These are phyloP conservation scores for Talaromyces amestolkiae DNA, from an alignment of 2,329 filamentous ascomycete species.

Conservation along the genomic window DNA sequence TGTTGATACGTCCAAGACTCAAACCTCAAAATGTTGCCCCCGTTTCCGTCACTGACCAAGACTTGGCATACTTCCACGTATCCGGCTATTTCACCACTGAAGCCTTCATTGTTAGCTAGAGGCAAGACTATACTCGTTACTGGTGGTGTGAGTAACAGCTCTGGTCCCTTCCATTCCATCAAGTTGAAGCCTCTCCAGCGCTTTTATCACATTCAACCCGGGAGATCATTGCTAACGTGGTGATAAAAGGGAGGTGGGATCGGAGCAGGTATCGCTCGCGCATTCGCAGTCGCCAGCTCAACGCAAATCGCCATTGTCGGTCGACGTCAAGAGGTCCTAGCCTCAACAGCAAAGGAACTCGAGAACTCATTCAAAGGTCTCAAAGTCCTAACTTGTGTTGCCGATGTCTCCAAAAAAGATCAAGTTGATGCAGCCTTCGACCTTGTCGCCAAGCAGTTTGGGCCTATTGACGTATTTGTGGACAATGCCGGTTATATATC, in stretches of 20 bases:
- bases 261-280: not conserved
- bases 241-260: slow-evolving; percentile 1
- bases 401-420: not conserved
- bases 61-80: not conserved
- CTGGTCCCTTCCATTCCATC: not conserved
- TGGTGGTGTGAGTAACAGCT: not conserved
- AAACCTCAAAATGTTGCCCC: not conserved
- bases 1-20: not conserved
- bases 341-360: not conserved
- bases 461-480: not conserved
- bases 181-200: not conserved
- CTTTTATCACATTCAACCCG: not conserved
- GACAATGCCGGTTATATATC: not conserved
- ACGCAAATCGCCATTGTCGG: slow-evolving; percentile 1
- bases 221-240: too few relatives aligned
- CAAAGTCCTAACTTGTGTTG: not conserved
- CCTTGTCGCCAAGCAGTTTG: not conserved
- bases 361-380: not conserved
- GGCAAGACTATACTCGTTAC: not conserved
- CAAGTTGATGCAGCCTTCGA: not conserved
- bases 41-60: not conserved
- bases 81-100: not conserved
- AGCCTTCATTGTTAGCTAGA: not conserved
- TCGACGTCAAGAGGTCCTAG: not conserved
- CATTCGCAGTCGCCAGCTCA: not conserved